Conservation (phyloP, 768 basidiomycete species). For the Hygrophoropsis aurantiaca region DNA sequence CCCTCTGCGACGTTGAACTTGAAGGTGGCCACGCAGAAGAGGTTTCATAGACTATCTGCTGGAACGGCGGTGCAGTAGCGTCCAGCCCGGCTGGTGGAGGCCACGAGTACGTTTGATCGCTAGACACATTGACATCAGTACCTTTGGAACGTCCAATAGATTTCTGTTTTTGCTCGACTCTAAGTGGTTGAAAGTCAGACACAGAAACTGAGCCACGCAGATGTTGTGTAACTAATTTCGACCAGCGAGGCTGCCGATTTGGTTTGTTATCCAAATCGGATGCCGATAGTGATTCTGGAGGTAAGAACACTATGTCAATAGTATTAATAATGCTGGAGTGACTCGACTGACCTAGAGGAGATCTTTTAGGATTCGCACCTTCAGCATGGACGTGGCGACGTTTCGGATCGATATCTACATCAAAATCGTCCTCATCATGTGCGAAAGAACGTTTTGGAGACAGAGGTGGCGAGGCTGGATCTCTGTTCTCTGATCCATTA, state of each 20-base stretch:
- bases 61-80: not conserved
- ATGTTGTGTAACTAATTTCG: slow-evolving; percentile 8
- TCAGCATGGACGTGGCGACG: slow-evolving; percentile 17
- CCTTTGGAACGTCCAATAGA: slow-evolving; percentile 7
- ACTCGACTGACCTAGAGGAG: slow-evolving; percentile 25
- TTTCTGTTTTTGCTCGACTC: slow-evolving; percentile 9
- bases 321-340: not conserved
- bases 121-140: slow-evolving; percentile 5
- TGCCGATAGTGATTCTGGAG: slow-evolving; percentile 25
- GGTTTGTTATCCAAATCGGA: slow-evolving; percentile 20
- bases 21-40: slow-evolving; percentile 12
- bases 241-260: slow-evolving; percentile 1
- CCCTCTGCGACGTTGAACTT: slow-evolving; percentile 1
- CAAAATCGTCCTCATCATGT: slow-evolving; percentile 15
- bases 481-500: slow-evolving; percentile 11
- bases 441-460: slow-evolving; percentile 20
- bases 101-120: slow-evolving; percentile 18
- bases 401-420: slow-evolving; percentile 14
- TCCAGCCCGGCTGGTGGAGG: slow-evolving; percentile 12
- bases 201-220: slow-evolving; percentile 6
- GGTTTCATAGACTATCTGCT: slow-evolving; percentile 1
- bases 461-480: slow-evolving; percentile 10
- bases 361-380: slow-evolving; percentile 9
- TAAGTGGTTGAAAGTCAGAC: slow-evolving; percentile 13
- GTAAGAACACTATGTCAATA: slow-evolving; percentile 6